A percentile compares a stretch with the other conserved stretches of the same genome.
These are phyloP conservation scores for Apiotrichum montevideense DNA, from an alignment of 1,284 basidiomycete species.

Conservation along the genomic window DNA sequence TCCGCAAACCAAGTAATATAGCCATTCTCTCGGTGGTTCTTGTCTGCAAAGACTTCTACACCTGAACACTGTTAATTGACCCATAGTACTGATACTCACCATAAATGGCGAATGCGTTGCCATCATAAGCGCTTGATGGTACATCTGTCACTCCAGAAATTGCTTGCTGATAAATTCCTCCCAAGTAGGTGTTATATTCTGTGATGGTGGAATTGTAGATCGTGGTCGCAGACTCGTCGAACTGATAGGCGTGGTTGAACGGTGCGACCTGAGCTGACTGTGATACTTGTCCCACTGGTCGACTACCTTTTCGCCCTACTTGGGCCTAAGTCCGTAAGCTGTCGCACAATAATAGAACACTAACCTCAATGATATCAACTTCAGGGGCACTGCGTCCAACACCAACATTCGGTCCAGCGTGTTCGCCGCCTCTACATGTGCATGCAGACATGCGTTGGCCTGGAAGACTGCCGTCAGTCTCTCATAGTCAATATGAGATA, in stretches of 20 bases:
- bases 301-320: constrained; percentile 19
- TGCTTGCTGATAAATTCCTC: constrained; percentile 74
- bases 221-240: constrained; percentile 50
- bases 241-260: constrained; percentile 64
- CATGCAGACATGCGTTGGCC: constrained; percentile 55
- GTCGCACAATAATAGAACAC: neutral
- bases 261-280: constrained; percentile 51
- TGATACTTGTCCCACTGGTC: constrained; percentile 47
- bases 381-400: constrained; percentile 51
- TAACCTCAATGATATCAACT: constrained; percentile 53
- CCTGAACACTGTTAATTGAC: constrained; percentile 26
- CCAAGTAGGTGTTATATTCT: constrained; percentile 67
- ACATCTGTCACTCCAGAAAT: constrained; percentile 60
- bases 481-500: neutral
- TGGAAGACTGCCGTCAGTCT: constrained; percentile 45
- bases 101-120: constrained; percentile 43
- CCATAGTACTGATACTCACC: constrained; percentile 44
- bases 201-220: constrained; percentile 49
- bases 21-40: constrained; percentile 49
- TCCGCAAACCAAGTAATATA: constrained; percentile 76
- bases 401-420: constrained; percentile 46
- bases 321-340: constrained; percentile 16
- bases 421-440: constrained; percentile 52
- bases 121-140: constrained; percentile 25
- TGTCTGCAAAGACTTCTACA: constrained; percentile 65